Evolutionary conservation across 768 basidiomycete species (phyloP).

Genomic region (Lentinula raphanica): DNA sequence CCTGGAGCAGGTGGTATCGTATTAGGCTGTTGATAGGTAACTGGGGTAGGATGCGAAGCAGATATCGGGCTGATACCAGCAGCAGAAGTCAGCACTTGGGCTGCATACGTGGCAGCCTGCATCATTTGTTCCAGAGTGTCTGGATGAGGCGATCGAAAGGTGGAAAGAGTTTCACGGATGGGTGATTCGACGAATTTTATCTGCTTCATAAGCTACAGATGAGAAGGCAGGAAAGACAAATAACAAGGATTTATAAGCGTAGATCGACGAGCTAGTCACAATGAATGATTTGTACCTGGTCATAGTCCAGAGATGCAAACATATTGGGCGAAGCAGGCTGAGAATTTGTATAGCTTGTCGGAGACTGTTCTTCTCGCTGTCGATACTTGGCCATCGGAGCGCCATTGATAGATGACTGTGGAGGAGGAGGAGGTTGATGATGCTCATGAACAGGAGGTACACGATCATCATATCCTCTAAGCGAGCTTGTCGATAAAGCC

Average conservation of each 20-base stretch:
- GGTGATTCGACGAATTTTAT: conserved; percentile 2
- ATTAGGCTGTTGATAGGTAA: not conserved
- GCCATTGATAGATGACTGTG: not conserved
- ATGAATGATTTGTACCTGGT: not conserved
- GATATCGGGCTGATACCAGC: not conserved
- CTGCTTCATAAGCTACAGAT: conserved; percentile 1
- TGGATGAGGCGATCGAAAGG: not conserved
- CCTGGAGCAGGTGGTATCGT: not conserved
- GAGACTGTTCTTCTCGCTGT: conserved; percentile 3
- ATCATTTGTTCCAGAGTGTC: conserved; percentile 33
- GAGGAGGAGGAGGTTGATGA: not conserved
- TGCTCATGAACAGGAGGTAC: not conserved
- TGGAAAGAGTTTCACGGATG: not conserved
- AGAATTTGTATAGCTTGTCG: not conserved
- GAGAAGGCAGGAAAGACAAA: not conserved
- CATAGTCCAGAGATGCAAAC: not conserved
- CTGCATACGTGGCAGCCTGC: conserved; percentile 36
- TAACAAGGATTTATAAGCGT: not conserved
- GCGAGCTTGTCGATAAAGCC: conserved; percentile 16
- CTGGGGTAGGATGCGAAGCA: not conserved
- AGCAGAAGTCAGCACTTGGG: conserved; percentile 43
- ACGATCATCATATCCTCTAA: not conserved
- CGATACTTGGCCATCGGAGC: not conserved
- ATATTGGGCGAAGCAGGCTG: conserved; percentile 1
- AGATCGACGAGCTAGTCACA: not conserved